Evolutionary conservation across 257 asterid species (phyloP), one percentile per base, ranked within the genome.

Genomic region (Penstemon barbatus): DNA sequence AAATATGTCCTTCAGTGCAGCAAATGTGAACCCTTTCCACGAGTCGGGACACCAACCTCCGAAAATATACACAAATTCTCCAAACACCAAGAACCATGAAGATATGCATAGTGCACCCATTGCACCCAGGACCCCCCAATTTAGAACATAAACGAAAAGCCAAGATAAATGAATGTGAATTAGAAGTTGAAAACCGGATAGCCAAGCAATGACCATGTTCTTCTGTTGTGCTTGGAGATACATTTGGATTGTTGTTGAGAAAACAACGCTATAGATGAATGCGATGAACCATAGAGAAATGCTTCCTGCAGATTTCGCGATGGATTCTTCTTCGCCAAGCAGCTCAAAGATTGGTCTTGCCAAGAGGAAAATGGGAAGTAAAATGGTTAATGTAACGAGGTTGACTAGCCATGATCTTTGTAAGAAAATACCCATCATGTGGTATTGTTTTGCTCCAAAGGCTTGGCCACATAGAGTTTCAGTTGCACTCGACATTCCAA

Each of bases 41-140:
- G 92, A 66, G 3, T 81, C 50, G 36, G 83, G 74, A 39, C 92
- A 83, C 92, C 92, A 86, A 61, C 92, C 92, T 60, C 92, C 87
- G 10, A 86, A 78, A 8, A 86, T 70, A 57, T 83, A 86, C 4
- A 64, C 61, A 40, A 86, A 81, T 74, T 83, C 89, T 5, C 86
- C 89, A 4, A 74, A 3, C 6, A 81, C 82, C 37, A 76, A 74
- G 3, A 81, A 50, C 92, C 92, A 86, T 0, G 82, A 71, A 8
- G 89, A 83, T 11, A 81, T 76, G 61, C 82, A 66, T 19, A 83
- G 81, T 0, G 92, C 92, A 4, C 65, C 71, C 89, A 83, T 83
- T 38, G 92, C 92, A 7, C 92, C 92, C 11, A 61, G 65, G 50
- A 81, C 74, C 25, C 89, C 92, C 46, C 79, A 78, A 0, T 68